Base-by-base conservation (phyloP, 257 asterid genomes). In the Perilla frutescens region DNA sequence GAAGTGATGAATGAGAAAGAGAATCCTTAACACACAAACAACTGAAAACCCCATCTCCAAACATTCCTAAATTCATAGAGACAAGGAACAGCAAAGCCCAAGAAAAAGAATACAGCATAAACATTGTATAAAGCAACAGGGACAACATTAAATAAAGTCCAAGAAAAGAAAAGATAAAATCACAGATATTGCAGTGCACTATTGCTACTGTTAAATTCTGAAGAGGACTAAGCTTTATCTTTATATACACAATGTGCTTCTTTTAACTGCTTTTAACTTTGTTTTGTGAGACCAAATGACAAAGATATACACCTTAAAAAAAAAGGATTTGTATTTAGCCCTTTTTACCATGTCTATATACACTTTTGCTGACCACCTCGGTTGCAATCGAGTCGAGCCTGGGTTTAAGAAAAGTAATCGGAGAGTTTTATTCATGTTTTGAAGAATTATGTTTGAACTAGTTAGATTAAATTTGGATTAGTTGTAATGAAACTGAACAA, bases 351-450 rank as follows among this genome's bases (percentile, higher is more conserved):
- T 70, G 55, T 66, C 77, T 41, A 70, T 1, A 34, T 3, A 50
- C 76, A 75, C 84, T 77, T 77, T 85, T 79, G 81, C 83, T 84
- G 84, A 85, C 91, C 90, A 77, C 8, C 14, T 44, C 10, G 48
- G 79, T 20, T 20, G 26, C 65, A 26, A 11, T 2, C 4, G 3
- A 34, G 37, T 34, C 37, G 37, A 34, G 3, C 37, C 37, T 4
- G 7, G 20, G 36, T 54, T 20, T 15, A 29, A 9, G 63, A 31
- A 10, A 32, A 32, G 13, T 4, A 3, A 31, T 40, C 14, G 2
- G 8, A 62, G 67, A 40, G n/a, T 62, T 13, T 62, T 32, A 5
- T 32, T 11, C n/a, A 31, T 9, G 14, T n/a, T 15, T 7, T 60
- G 4, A 32, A 13, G 15, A 10, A 4, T 3, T 12, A n/a, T 39